These are phyloP conservation scores for Fusarium begoniae DNA, from an alignment of 2,329 filamentous ascomycete species.

Conservation along the genomic window DNA sequence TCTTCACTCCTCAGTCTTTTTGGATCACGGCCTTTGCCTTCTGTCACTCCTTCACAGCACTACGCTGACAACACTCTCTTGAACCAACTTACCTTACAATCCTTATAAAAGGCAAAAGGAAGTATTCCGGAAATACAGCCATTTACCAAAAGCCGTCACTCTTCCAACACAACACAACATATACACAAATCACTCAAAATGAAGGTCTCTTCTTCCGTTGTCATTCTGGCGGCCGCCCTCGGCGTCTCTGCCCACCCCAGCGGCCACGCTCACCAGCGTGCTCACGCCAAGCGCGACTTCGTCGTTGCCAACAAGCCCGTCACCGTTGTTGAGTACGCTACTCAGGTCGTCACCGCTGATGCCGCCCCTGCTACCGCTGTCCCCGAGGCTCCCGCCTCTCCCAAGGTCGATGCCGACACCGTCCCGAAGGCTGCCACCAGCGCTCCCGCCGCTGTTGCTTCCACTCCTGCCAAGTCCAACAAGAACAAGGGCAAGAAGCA, in stretches of 20 bases:
- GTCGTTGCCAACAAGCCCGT: conserved; percentile 49
- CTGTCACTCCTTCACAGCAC: conserved; percentile 42
- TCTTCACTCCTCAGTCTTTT: conserved; percentile 23
- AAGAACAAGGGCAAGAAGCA: conserved; percentile 16
- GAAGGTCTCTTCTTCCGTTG: conserved; percentile 52
- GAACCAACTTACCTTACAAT: conserved; percentile 33
- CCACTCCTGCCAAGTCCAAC: neutral
- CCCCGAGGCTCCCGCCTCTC: neutral
- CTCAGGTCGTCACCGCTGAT: conserved; percentile 17
- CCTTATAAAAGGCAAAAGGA: conserved; percentile 39
- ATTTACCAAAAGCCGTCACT: conserved; percentile 15
- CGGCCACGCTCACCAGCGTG: conserved; percentile 49
- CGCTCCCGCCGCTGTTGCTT: neutral
- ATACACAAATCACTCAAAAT: conserved; percentile 44
- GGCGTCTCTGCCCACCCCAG: conserved; percentile 55
- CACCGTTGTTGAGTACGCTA: conserved; percentile 39
- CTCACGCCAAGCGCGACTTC: conserved; percentile 47
- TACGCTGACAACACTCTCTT: conserved; percentile 40
- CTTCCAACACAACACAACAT: neutral
- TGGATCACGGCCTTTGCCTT: conserved; percentile 39
- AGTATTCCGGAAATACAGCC: conserved; percentile 38
- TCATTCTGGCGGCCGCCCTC: conserved; percentile 52
- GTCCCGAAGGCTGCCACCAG: conserved; percentile 1
- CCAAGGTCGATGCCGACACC: neutral
- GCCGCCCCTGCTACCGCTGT: neutral